Percentiles rank a stretch among this genome's conserved stretches.
Evolutionary conservation across 2,329 filamentous ascomycete species (phyloP).

Genomic region (Paecilomyces niveus): DNA sequence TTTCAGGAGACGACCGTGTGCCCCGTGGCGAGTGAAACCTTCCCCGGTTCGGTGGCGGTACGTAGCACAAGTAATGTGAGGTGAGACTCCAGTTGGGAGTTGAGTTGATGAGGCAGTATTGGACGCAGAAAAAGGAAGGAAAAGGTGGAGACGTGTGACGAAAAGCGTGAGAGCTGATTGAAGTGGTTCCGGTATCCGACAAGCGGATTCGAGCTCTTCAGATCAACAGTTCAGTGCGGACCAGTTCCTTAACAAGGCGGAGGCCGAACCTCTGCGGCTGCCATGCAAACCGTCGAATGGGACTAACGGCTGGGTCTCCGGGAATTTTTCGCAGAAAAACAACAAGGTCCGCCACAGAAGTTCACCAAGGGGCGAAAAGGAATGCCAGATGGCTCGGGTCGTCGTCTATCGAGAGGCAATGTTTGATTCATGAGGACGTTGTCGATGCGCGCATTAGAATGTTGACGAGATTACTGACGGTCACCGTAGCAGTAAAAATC

Average conservation of each 20-base stretch:
- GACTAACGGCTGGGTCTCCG: background rate
- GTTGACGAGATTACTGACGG: background rate
- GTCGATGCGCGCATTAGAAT: background rate
- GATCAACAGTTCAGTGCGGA: background rate
- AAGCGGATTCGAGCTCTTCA: background rate
- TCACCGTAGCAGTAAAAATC: background rate
- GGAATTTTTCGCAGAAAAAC: background rate
- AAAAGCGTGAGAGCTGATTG: background rate
- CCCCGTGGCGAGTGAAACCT: background rate
- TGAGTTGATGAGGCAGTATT: background rate
- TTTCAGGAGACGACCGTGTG: background rate
- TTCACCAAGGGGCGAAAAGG: background rate
- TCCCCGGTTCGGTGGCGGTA: background rate
- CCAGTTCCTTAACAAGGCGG: background rate
- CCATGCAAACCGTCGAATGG: background rate
- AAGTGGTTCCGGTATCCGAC: background rate
- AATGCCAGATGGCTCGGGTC: background rate
- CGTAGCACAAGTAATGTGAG: background rate
- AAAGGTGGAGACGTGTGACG: background rate
- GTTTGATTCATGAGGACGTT: background rate
- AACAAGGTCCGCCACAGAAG: background rate
- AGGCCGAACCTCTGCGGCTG: background rate
- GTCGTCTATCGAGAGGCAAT: background rate
- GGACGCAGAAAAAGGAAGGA: background rate
- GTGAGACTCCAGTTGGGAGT: background rate